Conservation (phyloP, 2,329 filamentous ascomycete species). For the Aspergillus sp. region DNA sequence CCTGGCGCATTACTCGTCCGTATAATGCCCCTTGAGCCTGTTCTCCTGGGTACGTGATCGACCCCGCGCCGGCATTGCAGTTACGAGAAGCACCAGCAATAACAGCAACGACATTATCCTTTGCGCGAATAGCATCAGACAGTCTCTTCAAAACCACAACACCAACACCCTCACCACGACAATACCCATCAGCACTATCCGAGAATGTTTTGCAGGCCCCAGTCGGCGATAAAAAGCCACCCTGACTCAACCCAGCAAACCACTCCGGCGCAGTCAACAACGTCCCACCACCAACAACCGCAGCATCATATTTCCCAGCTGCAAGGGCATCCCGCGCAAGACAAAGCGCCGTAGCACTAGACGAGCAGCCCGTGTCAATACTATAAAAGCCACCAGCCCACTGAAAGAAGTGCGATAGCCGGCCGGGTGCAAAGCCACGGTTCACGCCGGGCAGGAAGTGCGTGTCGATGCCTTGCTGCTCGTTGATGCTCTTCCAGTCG, state of each 20-base stretch:
- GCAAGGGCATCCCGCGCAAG: conserved; percentile 71
- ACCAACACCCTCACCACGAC: conserved; percentile 52
- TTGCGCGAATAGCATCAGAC: conserved; percentile 52
- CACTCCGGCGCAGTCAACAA: conserved; percentile 67
- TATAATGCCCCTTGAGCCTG: conserved; percentile 39
- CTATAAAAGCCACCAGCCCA: conserved; percentile 70
- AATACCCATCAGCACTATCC: conserved; percentile 55
- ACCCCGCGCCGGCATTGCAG: conserved; percentile 47
- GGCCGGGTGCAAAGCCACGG: conserved; percentile 59
- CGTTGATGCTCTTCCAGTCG: conserved; percentile 67
- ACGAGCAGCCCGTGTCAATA: conserved; percentile 74
- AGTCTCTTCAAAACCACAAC: conserved; percentile 53
- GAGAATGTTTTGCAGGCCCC: conserved; percentile 52
- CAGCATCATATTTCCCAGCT: conserved; percentile 74
- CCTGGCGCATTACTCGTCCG: conserved; percentile 35
- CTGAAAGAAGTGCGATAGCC: conserved; percentile 75
- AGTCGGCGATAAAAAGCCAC: conserved; percentile 32
- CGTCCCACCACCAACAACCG: conserved; percentile 66
- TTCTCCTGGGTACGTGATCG: conserved; percentile 44
- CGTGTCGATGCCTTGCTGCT: conserved; percentile 67
- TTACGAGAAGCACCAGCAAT: conserved; percentile 38
- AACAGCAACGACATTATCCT: conserved; percentile 44
- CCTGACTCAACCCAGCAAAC: conserved; percentile 68
- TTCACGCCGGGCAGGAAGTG: conserved; percentile 64
- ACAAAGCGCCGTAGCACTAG: conserved; percentile 68